phyloP scores from a whole-genome alignment of 352 stramenopile species.

The Phytophthora palmivora region DNA sequence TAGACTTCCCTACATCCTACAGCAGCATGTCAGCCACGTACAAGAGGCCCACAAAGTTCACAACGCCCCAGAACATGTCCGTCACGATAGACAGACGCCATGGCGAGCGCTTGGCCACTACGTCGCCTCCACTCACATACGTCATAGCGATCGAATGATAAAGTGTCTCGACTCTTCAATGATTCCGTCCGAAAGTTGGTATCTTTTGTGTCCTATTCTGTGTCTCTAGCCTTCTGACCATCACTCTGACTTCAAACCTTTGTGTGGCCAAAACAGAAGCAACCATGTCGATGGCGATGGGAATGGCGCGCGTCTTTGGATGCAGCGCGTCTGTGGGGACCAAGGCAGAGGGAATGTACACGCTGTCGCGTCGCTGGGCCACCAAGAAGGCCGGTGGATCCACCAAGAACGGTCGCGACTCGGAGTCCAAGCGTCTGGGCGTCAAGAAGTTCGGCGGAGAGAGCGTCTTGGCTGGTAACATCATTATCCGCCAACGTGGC shows the following conservation, averaged over 20 bases:
- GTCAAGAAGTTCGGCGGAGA: constrained; percentile 96
- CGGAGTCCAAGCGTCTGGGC: constrained; percentile 95
- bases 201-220: not conserved
- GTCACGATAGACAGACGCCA: constrained; percentile 77
- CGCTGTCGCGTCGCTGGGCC: constrained; percentile 76
- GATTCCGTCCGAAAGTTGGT: constrained; percentile 8
- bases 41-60: constrained; percentile 85
- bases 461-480: constrained; percentile 93
- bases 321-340: constrained; percentile 37
- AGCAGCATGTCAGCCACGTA: constrained; percentile 38
- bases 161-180: constrained; percentile 12
- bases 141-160: constrained; percentile 44
- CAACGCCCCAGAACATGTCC: constrained; percentile 72
- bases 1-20: not conserved
- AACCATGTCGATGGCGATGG: constrained; percentile 80
- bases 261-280: constrained; percentile 24
- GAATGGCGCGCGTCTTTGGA: constrained; percentile 71
- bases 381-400: constrained; percentile 97
- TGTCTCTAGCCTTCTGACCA: constrained; percentile 5
- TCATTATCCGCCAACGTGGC: constrained; percentile 98
- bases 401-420: constrained; percentile 98
- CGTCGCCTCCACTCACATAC: constrained; percentile 66
- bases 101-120: constrained; percentile 71
- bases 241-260: constrained; percentile 5
- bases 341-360: constrained; percentile 56